Conservation (phyloP, 2,329 filamentous ascomycete species). For the Phaeosphaeriaceae sp. region DNA sequence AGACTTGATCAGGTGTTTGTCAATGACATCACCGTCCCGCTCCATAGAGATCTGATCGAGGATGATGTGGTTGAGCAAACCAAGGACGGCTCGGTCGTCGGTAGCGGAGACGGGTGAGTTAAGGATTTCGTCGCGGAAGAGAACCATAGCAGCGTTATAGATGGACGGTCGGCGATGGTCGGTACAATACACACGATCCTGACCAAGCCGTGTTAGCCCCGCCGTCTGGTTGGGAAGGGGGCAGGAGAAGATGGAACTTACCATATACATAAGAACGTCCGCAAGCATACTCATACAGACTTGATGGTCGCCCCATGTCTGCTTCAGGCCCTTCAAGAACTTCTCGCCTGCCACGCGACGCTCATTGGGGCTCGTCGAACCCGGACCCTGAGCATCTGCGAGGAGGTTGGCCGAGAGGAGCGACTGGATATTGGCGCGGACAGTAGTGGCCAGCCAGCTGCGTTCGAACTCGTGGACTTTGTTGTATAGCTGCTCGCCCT, state of each 20-base stretch:
- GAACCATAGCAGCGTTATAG: slow-evolving; percentile 81
- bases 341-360: slow-evolving; percentile 80
- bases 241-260: slow-evolving; percentile 41
- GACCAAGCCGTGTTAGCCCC: slow-evolving; percentile 24
- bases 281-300: slow-evolving; percentile 95
- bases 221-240: not conserved
- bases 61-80: slow-evolving; percentile 80
- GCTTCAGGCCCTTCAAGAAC: slow-evolving; percentile 77
- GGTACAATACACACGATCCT: slow-evolving; percentile 81
- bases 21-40: slow-evolving; percentile 85
- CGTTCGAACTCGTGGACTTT: slow-evolving; percentile 82
- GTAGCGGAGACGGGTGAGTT: slow-evolving; percentile 60
- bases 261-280: slow-evolving; percentile 96
- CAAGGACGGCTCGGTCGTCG: slow-evolving; percentile 64
- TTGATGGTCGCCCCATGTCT: slow-evolving; percentile 88
- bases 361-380: slow-evolving; percentile 74
- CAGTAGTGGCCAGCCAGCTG: slow-evolving; percentile 76
- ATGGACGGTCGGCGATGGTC: slow-evolving; percentile 79
- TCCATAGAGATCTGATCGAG: slow-evolving; percentile 94
- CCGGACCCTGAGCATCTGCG: slow-evolving; percentile 56
- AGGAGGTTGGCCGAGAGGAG: slow-evolving; percentile 76
- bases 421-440: slow-evolving; percentile 73
- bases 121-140: slow-evolving; percentile 88
- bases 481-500: slow-evolving; percentile 81
- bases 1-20: slow-evolving; percentile 80